These are phyloP conservation scores for Tylopilus balloui DNA, from an alignment of 768 basidiomycete species.

Conservation along the genomic window DNA sequence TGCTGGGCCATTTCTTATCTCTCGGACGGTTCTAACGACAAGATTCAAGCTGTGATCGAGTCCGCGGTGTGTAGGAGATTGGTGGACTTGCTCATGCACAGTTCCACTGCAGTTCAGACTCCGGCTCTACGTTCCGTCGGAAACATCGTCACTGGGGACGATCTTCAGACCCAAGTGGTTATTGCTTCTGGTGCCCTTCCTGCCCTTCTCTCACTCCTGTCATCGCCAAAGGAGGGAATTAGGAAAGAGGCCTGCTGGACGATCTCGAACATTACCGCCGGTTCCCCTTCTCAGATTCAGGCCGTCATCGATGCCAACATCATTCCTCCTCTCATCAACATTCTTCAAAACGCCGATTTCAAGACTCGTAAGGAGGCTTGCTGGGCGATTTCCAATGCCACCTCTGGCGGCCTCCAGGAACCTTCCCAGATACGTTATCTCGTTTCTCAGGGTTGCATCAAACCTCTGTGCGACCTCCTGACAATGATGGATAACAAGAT, in stretches of 20 bases:
- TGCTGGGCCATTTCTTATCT: conserved; percentile 99
- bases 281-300: conserved; percentile 95
- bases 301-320: conserved; percentile 97
- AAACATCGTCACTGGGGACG: conserved; percentile 99
- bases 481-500: conserved; percentile 99
- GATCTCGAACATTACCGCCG: conserved; percentile 97
- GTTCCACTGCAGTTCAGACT: conserved; percentile 93
- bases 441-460: conserved; percentile 96
- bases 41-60: conserved; percentile 99
- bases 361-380: conserved; percentile 99
- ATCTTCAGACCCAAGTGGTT: conserved; percentile 98
- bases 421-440: conserved; percentile 97
- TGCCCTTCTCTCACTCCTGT: conserved; percentile 87
- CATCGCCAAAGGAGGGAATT: conserved; percentile 97
- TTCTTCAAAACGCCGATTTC: conserved; percentile 96
- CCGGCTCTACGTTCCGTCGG: conserved; percentile 97
- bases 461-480: conserved; percentile 93
- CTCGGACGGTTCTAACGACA: conserved; percentile 98
- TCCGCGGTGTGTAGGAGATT: conserved; percentile 96
- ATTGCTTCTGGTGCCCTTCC: conserved; percentile 97
- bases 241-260: conserved; percentile 99
- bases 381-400: conserved; percentile 99
- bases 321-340: conserved; percentile 97
- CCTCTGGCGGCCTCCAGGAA: conserved; percentile 94
- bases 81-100: conserved; percentile 95